Conservation (phyloP, 371 early-diverging fungal species). For the Rhizopus stolonifer region DNA sequence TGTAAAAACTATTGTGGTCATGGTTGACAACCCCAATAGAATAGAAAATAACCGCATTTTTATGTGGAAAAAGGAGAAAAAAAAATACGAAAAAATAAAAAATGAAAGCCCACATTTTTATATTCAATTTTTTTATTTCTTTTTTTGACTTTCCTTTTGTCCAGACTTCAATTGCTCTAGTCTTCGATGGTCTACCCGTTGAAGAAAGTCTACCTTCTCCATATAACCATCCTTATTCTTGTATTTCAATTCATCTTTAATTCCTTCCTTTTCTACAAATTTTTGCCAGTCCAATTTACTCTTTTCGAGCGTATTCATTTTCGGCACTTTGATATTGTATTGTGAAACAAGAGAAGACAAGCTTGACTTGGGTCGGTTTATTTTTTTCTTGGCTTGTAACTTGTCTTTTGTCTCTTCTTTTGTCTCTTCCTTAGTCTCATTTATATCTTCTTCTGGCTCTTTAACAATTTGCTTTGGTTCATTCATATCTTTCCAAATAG, state of each 20-base stretch:
- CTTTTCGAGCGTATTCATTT: conserved; percentile 72
- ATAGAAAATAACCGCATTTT: background rate
- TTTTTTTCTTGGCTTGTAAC: background rate
- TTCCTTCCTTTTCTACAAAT: conserved; percentile 66
- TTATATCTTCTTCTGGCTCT: background rate
- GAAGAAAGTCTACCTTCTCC: conserved; percentile 63
- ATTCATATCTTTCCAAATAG: conserved; percentile 51
- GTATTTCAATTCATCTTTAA: conserved; percentile 64
- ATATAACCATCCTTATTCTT: conserved; percentile 72
- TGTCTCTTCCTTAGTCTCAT: background rate
- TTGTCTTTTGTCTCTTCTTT: background rate
- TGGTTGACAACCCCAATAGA: background rate
- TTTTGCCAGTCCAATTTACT: conserved; percentile 71
- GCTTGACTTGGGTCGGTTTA: conserved; percentile 47
- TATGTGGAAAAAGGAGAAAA: background rate
- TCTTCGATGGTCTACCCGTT: conserved; percentile 59
- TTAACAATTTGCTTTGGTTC: background rate
- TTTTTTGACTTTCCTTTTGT: conserved; percentile 26
- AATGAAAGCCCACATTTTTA: background rate
- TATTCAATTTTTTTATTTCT: conserved; percentile 2
- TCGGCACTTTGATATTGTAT: conserved; percentile 66
- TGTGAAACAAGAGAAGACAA: conserved; percentile 57
- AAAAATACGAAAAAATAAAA: conserved; percentile 5
- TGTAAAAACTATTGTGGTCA: background rate
- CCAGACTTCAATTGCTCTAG: conserved; percentile 44